phyloP scores from a whole-genome alignment of 116 monocot genomes.

The Zostera marina region DNA sequence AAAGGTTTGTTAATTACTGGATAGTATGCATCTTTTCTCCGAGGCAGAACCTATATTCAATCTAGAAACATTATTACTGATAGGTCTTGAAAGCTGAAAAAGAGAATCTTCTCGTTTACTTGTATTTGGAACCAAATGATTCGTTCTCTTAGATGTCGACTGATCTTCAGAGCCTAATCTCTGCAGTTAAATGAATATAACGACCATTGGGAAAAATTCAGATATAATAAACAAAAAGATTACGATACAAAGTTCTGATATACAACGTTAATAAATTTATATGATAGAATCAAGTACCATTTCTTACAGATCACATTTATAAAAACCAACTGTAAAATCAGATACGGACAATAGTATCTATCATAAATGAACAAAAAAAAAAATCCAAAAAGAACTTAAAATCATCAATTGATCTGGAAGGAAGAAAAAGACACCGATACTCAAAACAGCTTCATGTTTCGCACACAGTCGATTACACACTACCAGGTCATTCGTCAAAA shows the following conservation, averaged over 20 bases:
- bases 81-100: slow-evolving; percentile 47
- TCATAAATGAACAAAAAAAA: too few species aligned
- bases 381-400: too few species aligned
- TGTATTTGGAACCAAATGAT: slow-evolving; percentile 29
- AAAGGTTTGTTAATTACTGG: slow-evolving; percentile 1
- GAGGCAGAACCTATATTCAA: slow-evolving; percentile 40
- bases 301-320: neutral
- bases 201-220: neutral
- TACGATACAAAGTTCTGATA: neutral
- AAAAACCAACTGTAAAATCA: neutral
- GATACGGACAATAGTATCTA: neutral
- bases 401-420: too few species aligned
- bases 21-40: slow-evolving; percentile 49
- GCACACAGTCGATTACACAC: neutral
- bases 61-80: slow-evolving; percentile 32
- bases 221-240: neutral
- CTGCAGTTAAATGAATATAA: slow-evolving; percentile 16
- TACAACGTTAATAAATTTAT: neutral
- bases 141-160: slow-evolving; percentile 37
- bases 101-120: slow-evolving; percentile 48
- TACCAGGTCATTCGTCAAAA: slow-evolving; percentile 41
- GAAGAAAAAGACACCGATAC: too few species aligned
- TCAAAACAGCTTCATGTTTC: too few species aligned
- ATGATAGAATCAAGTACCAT: neutral
- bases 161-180: slow-evolving; percentile 64